Evolutionary conservation across 768 basidiomycete genomes (phyloP).

Genomic region (Floccularia luteovirens): DNA sequence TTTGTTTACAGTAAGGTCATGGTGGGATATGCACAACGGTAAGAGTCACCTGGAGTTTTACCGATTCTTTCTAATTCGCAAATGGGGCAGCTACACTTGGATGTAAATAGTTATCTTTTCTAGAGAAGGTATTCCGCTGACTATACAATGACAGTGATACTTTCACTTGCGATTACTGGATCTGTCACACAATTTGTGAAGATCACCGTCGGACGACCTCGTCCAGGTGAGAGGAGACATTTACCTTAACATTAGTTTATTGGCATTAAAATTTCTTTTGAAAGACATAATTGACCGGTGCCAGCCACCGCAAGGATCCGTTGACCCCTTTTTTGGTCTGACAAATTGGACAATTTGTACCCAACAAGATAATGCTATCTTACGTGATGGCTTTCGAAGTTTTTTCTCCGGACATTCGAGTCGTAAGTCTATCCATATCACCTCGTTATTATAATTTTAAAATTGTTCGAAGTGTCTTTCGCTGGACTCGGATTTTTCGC

Average conservation of each 20-base stretch:
- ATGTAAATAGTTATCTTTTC: conserved; percentile 20
- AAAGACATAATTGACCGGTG: conserved; percentile 66
- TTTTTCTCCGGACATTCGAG: conserved; percentile 92
- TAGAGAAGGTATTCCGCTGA: conserved; percentile 1
- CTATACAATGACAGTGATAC: conserved; percentile 40
- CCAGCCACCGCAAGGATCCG: conserved; percentile 54
- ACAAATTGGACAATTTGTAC: conserved; percentile 77
- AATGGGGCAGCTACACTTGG: conserved; percentile 29
- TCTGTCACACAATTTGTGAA: conserved; percentile 81
- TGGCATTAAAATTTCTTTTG: conserved; percentile 1
- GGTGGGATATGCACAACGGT: conserved; percentile 86
- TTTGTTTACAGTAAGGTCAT: conserved; percentile 63
- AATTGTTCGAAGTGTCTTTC: conserved; percentile 64
- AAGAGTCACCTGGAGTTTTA: conserved; percentile 14
- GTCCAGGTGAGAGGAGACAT: conserved; percentile 50
- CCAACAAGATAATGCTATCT: conserved; percentile 43
- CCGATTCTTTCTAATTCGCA: conserved; percentile 4
- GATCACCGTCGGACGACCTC: conserved; percentile 81
- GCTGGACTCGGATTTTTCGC: conserved; percentile 87
- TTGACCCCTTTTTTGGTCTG: conserved; percentile 66
- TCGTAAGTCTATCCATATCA: conserved; percentile 36
- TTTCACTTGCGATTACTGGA: conserved; percentile 72
- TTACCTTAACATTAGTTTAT: neutral
- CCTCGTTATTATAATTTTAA: neutral
- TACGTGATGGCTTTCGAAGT: conserved; percentile 85